Evolutionary conservation across 345 rosid species (phyloP).

Genomic region (Eucalyptus leucophloia): DNA sequence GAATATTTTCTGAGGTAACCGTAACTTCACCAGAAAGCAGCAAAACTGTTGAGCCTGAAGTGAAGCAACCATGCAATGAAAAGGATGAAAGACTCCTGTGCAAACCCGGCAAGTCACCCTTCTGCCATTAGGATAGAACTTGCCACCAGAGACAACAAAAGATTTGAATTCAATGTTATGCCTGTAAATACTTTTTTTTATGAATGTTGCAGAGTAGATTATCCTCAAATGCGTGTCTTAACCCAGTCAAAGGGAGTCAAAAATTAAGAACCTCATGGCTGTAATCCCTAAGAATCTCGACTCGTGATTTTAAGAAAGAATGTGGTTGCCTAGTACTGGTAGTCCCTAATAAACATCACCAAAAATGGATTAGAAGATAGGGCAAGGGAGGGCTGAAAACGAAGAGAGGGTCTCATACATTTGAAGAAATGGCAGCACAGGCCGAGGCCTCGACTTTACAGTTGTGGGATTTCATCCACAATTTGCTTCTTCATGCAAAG

Average conservation of each 20-base stretch:
- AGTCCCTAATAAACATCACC: background rate
- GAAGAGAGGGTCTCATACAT: background rate
- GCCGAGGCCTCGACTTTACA: background rate
- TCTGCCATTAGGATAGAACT: background rate
- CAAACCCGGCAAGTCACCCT: background rate
- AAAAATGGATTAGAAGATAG: background rate
- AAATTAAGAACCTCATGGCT: background rate
- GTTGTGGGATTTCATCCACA: background rate
- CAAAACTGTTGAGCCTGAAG: slow-evolving; percentile 61
- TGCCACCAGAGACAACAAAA: background rate
- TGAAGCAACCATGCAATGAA: slow-evolving; percentile 53
- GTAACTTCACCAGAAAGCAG: slow-evolving; percentile 45
- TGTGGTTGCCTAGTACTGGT: background rate
- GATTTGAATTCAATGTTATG: background rate
- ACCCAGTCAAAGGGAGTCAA: slow-evolving; percentile 28
- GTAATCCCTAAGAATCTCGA: background rate
- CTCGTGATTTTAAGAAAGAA: background rate
- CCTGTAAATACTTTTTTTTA: slow-evolving; percentile 68
- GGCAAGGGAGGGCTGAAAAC: background rate
- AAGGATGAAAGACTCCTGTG: slow-evolving; percentile 50
- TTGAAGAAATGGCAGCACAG: background rate
- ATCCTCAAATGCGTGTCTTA: slow-evolving; percentile 82
- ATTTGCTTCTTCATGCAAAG: background rate
- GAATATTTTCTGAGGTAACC: slow-evolving; percentile 28
- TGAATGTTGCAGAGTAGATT: slow-evolving; percentile 54